Evolutionary conservation across 2,329 filamentous ascomycete species (phyloP).

Genomic region (Calonectria henricotiae): DNA sequence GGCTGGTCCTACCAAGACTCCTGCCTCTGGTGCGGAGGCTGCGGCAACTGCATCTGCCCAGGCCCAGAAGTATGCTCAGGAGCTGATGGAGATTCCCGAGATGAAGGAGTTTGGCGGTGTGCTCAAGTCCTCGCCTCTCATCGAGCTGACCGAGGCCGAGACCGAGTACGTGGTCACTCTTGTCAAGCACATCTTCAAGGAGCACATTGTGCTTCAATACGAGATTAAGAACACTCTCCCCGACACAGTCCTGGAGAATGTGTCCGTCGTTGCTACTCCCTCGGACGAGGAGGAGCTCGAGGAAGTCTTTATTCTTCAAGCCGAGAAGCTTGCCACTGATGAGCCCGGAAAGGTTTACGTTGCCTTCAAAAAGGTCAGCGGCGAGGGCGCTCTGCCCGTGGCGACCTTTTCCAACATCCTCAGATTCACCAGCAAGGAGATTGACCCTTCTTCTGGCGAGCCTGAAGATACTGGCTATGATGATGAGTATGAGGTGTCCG

Average conservation of each 20-base stretch:
- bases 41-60: slow-evolving; percentile 83
- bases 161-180: slow-evolving; percentile 96
- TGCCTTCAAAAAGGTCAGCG: slow-evolving; percentile 88
- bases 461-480: slow-evolving; percentile 95
- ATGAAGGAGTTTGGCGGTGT: slow-evolving; percentile 91
- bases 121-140: slow-evolving; percentile 89
- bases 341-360: slow-evolving; percentile 96
- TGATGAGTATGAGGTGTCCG: slow-evolving; percentile 97
- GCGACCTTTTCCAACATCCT: slow-evolving; percentile 92
- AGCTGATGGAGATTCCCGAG: slow-evolving; percentile 91
- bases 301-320: slow-evolving; percentile 95
- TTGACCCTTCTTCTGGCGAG: slow-evolving; percentile 94
- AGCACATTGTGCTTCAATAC: slow-evolving; percentile 95
- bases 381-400: slow-evolving; percentile 83
- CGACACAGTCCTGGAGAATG: slow-evolving; percentile 91
- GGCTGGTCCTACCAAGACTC: slow-evolving; percentile 81
- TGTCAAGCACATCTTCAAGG: slow-evolving; percentile 98
- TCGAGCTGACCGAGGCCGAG: slow-evolving; percentile 96
- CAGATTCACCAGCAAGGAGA: slow-evolving; percentile 98
- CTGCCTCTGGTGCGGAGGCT: slow-evolving; percentile 80
- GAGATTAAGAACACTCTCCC: slow-evolving; percentile 98
- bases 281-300: slow-evolving; percentile 87
- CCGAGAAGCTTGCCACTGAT: slow-evolving; percentile 85
- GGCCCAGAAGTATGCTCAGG: slow-evolving; percentile 90
- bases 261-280: slow-evolving; percentile 86